These are phyloP conservation scores for Panicum virgatum DNA, from an alignment of 202 grass and related monocot species.

Conservation along the genomic window DNA sequence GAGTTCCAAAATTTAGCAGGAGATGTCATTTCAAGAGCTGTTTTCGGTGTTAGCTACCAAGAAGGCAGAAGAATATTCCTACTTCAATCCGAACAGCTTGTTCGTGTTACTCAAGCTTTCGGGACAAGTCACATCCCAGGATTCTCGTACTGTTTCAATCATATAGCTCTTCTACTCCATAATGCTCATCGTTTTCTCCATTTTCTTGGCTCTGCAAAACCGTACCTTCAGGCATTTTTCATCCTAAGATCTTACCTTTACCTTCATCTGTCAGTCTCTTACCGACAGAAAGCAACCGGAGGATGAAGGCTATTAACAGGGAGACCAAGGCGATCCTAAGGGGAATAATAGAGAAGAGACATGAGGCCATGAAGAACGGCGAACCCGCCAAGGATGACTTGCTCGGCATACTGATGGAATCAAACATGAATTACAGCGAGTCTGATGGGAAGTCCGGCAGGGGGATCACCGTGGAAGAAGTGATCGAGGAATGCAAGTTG, in stretches of 20 bases:
- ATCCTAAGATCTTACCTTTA: not conserved
- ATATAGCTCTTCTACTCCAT: not conserved
- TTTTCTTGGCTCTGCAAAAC: not conserved
- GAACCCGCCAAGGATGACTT: conserved; percentile 47
- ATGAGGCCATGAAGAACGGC: conserved; percentile 30
- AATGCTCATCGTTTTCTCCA: not conserved
- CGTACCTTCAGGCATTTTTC: not conserved
- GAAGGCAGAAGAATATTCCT: conserved; percentile 62
- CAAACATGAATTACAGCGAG: conserved; percentile 51
- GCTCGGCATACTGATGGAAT: conserved; percentile 64
- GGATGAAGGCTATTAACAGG: conserved; percentile 50
- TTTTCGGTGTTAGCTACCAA: conserved; percentile 57
- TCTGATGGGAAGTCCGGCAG: conserved; percentile 32
- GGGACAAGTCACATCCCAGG: conserved; percentile 56
- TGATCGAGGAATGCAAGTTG: conserved; percentile 73
- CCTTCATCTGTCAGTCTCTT: conserved; percentile 41
- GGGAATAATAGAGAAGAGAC: conserved; percentile 65
- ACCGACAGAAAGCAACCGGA: conserved; percentile 63
- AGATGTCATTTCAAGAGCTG: conserved; percentile 73
- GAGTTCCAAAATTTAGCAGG: conserved; percentile 68
- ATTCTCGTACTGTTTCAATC: conserved; percentile 42
- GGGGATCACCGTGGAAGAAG: conserved; percentile 53
- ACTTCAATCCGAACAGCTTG: conserved; percentile 57
- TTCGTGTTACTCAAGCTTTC: conserved; percentile 46
- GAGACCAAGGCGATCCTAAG: conserved; percentile 49